A percentile compares a stretch with the other conserved stretches of the same genome.
Conservation (phyloP, 768 basidiomycete genomes). For the Cystofilobasidium macerans region DNA sequence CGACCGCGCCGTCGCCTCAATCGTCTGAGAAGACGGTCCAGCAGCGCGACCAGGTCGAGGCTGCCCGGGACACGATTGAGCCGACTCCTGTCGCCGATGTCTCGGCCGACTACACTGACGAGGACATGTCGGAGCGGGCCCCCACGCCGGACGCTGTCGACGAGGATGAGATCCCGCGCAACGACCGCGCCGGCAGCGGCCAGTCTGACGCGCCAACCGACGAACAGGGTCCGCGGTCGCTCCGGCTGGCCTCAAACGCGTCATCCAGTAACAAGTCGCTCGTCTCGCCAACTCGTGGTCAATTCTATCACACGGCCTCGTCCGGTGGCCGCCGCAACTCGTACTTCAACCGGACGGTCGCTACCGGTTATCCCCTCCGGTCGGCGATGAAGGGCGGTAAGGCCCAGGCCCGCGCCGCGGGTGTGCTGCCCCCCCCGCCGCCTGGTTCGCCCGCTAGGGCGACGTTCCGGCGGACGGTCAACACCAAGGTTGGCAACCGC, state of each 20-base stretch:
- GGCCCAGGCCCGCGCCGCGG: not conserved
- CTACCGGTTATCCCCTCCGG: constrained; percentile 17
- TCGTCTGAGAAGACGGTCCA: constrained; percentile 5
- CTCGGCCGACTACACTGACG: not conserved
- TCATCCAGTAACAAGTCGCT: not conserved
- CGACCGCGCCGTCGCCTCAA: not conserved
- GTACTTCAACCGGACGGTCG: constrained; percentile 1
- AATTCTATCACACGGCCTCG: constrained; percentile 8
- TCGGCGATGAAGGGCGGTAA: constrained; percentile 22
- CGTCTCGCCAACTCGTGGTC: not conserved
- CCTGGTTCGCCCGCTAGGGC: not conserved
- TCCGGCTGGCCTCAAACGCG: not conserved
- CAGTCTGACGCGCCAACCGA: not conserved
- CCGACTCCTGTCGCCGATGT: not conserved
- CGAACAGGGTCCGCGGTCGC: not conserved
- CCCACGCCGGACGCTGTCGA: not conserved
- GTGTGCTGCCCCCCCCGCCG: not conserved
- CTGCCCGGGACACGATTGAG: not conserved
- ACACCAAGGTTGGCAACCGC: constrained; percentile 8
- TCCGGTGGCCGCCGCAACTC: not conserved
- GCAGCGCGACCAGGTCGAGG: not conserved
- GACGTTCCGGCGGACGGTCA: not conserved
- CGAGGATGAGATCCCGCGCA: not conserved
- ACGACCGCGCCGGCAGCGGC: not conserved
- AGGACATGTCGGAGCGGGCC: not conserved